Percentiles rank a stretch among this genome's conserved stretches.
Evolutionary conservation across 2,329 filamentous ascomycete genomes (phyloP).

Genomic region (Orbilia ellipsospora): DNA sequence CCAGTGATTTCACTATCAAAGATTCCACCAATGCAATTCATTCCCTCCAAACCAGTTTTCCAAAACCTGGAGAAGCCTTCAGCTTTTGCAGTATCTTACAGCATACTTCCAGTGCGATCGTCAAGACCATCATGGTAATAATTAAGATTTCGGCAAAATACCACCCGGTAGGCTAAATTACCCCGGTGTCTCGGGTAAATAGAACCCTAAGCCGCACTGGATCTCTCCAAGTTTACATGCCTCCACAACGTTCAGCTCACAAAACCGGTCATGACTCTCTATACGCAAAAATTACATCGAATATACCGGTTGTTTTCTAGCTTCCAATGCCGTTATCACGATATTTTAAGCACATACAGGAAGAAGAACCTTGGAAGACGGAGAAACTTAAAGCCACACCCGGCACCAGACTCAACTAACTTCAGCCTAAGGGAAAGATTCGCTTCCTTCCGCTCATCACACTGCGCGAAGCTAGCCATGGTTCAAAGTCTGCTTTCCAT

Average conservation of each 20-base stretch:
- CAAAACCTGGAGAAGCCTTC: neutral
- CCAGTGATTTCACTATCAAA: neutral
- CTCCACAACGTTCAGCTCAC: neutral
- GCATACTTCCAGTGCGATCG: neutral
- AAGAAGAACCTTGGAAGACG: neutral
- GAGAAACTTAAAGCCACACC: slow-evolving; percentile 10
- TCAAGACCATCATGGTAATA: neutral
- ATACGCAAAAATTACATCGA: neutral
- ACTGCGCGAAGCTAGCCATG: neutral
- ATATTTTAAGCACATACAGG: neutral
- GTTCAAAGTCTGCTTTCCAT: neutral
- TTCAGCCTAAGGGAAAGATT: slow-evolving; percentile 4
- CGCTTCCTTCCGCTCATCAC: slow-evolving; percentile 13
- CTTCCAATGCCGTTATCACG: neutral
- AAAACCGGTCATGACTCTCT: neutral
- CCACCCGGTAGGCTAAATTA: slow-evolving; percentile 18
- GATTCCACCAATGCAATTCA: slow-evolving; percentile 3
- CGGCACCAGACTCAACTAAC: slow-evolving; percentile 1
- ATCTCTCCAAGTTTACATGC: neutral
- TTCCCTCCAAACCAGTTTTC: neutral
- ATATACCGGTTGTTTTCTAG: neutral
- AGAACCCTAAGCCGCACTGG: neutral
- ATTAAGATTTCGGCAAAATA: slow-evolving; percentile 5
- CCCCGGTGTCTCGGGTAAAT: slow-evolving; percentile 6
- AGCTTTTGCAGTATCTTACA: neutral